These are phyloP conservation scores for Vitis hybrid DNA, from an alignment of 177 flowering plant species.

Conservation along the genomic window DNA sequence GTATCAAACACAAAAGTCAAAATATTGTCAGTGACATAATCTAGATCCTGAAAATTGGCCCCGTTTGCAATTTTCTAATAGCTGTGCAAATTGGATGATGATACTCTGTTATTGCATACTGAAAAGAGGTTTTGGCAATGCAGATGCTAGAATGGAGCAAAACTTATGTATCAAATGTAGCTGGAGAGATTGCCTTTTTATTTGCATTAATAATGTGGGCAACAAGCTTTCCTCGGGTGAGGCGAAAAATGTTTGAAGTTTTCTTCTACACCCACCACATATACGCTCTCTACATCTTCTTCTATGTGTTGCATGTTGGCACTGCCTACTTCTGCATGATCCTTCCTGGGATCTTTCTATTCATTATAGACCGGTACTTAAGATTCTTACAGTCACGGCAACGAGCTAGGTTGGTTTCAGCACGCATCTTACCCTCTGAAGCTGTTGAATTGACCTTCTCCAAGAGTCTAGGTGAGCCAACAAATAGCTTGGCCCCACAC, in stretches of 20 bases:
- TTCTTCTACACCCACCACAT: constrained; percentile 47
- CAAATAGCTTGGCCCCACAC: too few relatives aligned
- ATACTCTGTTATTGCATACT: not conserved
- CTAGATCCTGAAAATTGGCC: too few relatives aligned
- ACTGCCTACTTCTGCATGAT: constrained; percentile 37
- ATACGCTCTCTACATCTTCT: constrained; percentile 32
- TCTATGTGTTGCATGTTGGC: constrained; percentile 49
- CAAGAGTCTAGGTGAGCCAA: constrained; percentile 26
- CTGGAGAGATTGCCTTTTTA: constrained; percentile 34
- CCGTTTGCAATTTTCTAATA: too few relatives aligned
- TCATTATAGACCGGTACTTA: constrained; percentile 39
- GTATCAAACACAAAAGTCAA: too few relatives aligned
- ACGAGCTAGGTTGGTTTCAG: constrained; percentile 22
- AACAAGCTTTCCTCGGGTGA: constrained; percentile 23
- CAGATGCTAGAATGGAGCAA: constrained; percentile 37
- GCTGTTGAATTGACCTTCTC: constrained; percentile 38
- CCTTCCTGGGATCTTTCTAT: constrained; percentile 50
- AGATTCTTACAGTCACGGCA: constrained; percentile 40
- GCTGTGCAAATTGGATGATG: too few relatives aligned
- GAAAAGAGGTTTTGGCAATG: not conserved
- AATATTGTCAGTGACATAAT: too few relatives aligned
- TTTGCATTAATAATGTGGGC: constrained; percentile 35
- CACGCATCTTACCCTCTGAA: constrained; percentile 34
- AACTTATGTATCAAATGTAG: constrained; percentile 31
- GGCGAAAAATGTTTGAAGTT: constrained; percentile 40